These are phyloP conservation scores for Imleria badia DNA, from an alignment of 768 basidiomycete species.

Conservation along the genomic window DNA sequence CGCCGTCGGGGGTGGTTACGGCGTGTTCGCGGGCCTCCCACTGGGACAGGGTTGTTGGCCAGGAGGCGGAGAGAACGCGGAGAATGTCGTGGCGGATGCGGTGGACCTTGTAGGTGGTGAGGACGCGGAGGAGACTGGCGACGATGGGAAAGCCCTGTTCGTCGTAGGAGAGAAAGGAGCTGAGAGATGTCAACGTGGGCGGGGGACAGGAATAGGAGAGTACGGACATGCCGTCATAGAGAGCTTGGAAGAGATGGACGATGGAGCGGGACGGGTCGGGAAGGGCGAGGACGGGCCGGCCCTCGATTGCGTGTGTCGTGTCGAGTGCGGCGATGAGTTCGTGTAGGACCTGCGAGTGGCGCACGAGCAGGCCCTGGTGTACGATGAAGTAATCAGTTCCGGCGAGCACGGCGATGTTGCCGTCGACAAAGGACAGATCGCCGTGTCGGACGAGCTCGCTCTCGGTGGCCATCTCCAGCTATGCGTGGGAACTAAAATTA, in stretches of 20 bases:
- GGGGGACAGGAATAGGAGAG: neutral
- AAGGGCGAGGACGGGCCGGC: conserved; percentile 53
- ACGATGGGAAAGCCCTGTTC: conserved; percentile 50
- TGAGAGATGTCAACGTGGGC: conserved; percentile 25
- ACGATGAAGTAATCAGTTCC: conserved; percentile 63
- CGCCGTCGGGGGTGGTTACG: conserved; percentile 47
- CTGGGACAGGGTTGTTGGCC: conserved; percentile 59
- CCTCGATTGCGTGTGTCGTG: conserved; percentile 42
- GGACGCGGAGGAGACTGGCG: conserved; percentile 57
- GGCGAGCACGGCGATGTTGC: conserved; percentile 64
- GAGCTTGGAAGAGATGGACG: conserved; percentile 54
- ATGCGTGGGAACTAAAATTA: conserved; percentile 17
- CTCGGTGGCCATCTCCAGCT: conserved; percentile 10
- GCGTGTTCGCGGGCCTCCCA: conserved; percentile 72
- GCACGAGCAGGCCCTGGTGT: conserved; percentile 62
- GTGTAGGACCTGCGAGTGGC: conserved; percentile 57
- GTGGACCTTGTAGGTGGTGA: conserved; percentile 62
- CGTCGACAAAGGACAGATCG: conserved; percentile 64
- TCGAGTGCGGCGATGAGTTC: conserved; percentile 38
- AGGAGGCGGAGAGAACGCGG: conserved; percentile 47
- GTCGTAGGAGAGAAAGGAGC: conserved; percentile 49
- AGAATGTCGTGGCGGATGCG: conserved; percentile 59
- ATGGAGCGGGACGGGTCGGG: conserved; percentile 58
- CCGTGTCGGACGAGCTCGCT: conserved; percentile 41
- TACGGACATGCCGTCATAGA: conserved; percentile 72